phyloP scores from a whole-genome alignment of 2,329 filamentous ascomycete species.

The Penicillium sp. region DNA sequence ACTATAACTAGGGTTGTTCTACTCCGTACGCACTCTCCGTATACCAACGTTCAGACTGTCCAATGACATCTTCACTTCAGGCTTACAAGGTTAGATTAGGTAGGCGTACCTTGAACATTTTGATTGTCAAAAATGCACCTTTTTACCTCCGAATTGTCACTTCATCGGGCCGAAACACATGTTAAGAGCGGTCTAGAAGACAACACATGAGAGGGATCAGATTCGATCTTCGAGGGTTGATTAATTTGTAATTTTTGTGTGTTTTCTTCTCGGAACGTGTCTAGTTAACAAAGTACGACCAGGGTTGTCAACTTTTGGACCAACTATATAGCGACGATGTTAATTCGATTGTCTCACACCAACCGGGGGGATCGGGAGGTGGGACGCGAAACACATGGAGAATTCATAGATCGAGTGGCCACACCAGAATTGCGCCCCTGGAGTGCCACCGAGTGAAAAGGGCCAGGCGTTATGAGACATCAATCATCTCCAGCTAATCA shows the following conservation, averaged over 20 bases:
- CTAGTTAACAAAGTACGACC: neutral
- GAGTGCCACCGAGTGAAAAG: slow-evolving; percentile 1
- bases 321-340: neutral
- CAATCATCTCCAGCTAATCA: slow-evolving; percentile 4
- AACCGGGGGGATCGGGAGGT: neutral
- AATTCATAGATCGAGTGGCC: slow-evolving; percentile 2
- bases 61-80: neutral
- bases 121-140: neutral
- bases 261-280: neutral
- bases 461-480: slow-evolving; percentile 4
- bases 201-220: slow-evolving; percentile 11
- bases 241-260: neutral
- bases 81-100: neutral
- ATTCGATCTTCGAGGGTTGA: neutral
- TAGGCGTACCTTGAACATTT: neutral
- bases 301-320: neutral
- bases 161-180: slow-evolving; percentile 8
- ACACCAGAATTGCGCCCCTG: neutral
- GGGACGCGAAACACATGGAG: slow-evolving; percentile 6
- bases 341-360: slow-evolving; percentile 5
- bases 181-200: slow-evolving; percentile 13
- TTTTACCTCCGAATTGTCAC: neutral
- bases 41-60: neutral
- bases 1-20: no score
- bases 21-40: neutral